A percentile compares a stretch with the other conserved stretches of the same genome.
phyloP scores from a whole-genome alignment of 139 green algal species.

The Chlorella ohadii region DNA sequence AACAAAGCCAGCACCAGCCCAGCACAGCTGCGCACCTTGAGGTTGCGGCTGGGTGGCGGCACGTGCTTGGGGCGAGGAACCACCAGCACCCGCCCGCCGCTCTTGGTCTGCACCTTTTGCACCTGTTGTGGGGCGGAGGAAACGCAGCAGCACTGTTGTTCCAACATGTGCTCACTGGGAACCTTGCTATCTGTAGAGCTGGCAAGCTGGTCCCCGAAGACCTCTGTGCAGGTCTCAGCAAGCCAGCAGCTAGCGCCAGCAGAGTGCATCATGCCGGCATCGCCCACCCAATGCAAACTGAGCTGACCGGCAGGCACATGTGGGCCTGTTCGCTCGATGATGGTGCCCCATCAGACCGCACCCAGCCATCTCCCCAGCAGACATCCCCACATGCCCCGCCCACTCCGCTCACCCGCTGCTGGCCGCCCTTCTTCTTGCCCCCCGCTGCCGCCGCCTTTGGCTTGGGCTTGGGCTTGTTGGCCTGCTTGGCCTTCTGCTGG shows the following conservation, averaged over 20 bases:
- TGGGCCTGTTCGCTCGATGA: too few species aligned
- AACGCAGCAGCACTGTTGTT: too few species aligned
- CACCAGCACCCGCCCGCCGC: constrained; percentile 25
- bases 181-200: too few species aligned
- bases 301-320: too few species aligned
- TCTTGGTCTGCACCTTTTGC: constrained; percentile 23
- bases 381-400: too few species aligned
- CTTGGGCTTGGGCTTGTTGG: constrained; percentile 38
- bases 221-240: too few species aligned
- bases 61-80: constrained; percentile 24
- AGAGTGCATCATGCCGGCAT: background rate
- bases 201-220: too few species aligned
- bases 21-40: background rate
- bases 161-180: too few species aligned
- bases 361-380: too few species aligned
- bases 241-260: too few species aligned
- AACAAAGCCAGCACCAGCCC: background rate
- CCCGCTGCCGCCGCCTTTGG: background rate
- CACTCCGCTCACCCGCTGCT: background rate
- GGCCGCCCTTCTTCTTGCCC: background rate
- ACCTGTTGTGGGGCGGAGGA: background rate
- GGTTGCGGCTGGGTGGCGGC: background rate
- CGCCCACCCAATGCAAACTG: too few species aligned
- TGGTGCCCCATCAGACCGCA: too few species aligned
- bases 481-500: constrained; percentile 30